Conservation (phyloP, 2,329 filamentous ascomycete species). For the Aspergillus calidoustus region DNA sequence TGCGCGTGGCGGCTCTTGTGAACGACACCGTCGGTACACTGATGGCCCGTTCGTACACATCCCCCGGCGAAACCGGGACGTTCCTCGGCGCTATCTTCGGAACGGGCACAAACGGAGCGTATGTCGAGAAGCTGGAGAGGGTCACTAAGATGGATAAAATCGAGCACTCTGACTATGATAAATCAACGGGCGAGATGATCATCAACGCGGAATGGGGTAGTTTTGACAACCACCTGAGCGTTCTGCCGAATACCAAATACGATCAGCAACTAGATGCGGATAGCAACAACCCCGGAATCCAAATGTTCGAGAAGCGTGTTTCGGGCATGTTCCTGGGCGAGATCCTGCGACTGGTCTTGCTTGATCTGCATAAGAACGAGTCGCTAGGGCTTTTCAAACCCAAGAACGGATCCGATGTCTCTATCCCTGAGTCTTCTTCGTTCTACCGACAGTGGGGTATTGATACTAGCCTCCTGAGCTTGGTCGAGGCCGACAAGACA, state of each 20-base stretch:
- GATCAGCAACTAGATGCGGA: constrained; percentile 77
- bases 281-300: constrained; percentile 88
- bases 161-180: constrained; percentile 67
- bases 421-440: constrained; percentile 65
- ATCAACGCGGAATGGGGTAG: constrained; percentile 99
- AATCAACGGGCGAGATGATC: constrained; percentile 88
- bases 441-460: constrained; percentile 85
- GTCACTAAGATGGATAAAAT: constrained; percentile 73
- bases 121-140: constrained; percentile 87
- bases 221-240: constrained; percentile 91
- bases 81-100: constrained; percentile 96
- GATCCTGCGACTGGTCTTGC: constrained; percentile 77
- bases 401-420: constrained; percentile 74
- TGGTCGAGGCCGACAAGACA: constrained; percentile 79
- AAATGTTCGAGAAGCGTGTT: constrained; percentile 99
- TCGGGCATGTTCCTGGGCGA: constrained; percentile 98
- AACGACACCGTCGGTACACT: constrained; percentile 98
- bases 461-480: constrained; percentile 87
- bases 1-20: constrained; percentile 92
- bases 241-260: constrained; percentile 83
- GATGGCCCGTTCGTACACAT: constrained; percentile 96
- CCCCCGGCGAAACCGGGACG: constrained; percentile 82
- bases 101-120: constrained; percentile 96
- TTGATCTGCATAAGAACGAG: constrained; percentile 72
- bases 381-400: constrained; percentile 74